Evolutionary conservation across 306 rosid genomes (phyloP), one percentile per base, ranked within the genome.

Genomic region (Macrotyloma uniflorum): DNA sequence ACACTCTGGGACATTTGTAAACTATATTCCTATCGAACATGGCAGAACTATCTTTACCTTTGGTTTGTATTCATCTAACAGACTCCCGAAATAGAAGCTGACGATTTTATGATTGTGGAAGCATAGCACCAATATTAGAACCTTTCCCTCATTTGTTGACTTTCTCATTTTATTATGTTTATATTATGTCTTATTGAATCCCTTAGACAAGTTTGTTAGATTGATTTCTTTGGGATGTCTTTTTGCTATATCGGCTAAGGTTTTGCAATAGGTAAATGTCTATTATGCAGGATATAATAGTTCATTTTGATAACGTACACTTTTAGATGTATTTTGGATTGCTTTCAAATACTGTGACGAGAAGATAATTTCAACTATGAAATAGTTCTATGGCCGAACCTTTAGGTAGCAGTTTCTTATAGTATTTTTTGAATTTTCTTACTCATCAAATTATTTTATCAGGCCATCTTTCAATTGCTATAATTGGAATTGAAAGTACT

Each of bases 11-110:
- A 9, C 2, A 8, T 16, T 26, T 26, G 55, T 74, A 42, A 30
- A 68, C 50, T 8, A 8, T 30, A 18, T 35, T 78, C 11, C 42
- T 79, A 72, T 76, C 62, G 74, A 75, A 66, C 75, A 59, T 11
- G 75, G 67, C 47, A 20, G 69, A 61, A 53, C 58, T 75, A 20
- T 55, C 43, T 76, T 80, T 36, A 20, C 83, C 36, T 11, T 72
- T 72, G 59, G 58, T 53, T 53, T 53, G 59, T 53, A 53, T 53
- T 53, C 59, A 20, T 53, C 59, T 53, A 53, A 19, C 59, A 53
- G 20, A 20, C 59, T 53, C 59, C 6, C 59, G 9, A 20, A 53
- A 23, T 9, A 28, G 59, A 19, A 19, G 14, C 2, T 53, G 59
- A 19, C 20, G 59, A 20, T 53, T 53, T 53, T 20, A 8, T 20